These are phyloP conservation scores for Choanephora cucurbitarum DNA, from an alignment of 371 early-diverging fungal species.

Conservation along the genomic window DNA sequence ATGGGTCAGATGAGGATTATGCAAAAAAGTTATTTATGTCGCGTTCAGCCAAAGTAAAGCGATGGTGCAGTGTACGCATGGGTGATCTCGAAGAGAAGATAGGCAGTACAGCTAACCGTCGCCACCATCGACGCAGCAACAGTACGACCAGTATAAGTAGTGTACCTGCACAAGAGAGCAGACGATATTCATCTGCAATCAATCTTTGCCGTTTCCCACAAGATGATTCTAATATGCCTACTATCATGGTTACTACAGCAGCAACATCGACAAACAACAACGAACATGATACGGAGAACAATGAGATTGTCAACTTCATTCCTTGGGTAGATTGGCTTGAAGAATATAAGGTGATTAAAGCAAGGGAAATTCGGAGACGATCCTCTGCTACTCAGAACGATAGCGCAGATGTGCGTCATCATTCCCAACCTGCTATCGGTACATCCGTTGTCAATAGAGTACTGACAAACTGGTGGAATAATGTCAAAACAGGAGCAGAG, in stretches of 20 bases:
- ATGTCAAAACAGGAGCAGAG: constrained; percentile 30
- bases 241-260: constrained; percentile 36
- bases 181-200: constrained; percentile 10
- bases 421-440: background rate
- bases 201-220: constrained; percentile 15
- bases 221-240: constrained; percentile 37
- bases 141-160: constrained; percentile 12
- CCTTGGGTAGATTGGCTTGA: constrained; percentile 61
- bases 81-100: constrained; percentile 6
- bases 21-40: constrained; percentile 43
- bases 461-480: constrained; percentile 30
- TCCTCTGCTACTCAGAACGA: constrained; percentile 23
- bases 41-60: constrained; percentile 44
- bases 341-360: constrained; percentile 45
- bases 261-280: constrained; percentile 12
- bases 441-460: constrained; percentile 16
- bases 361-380: constrained; percentile 27
- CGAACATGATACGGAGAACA: background rate
- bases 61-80: constrained; percentile 33
- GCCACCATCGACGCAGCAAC: constrained; percentile 7
- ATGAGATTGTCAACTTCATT: constrained; percentile 28
- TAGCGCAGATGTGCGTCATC: background rate
- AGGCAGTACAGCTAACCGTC: background rate
- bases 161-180: background rate
- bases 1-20: constrained; percentile 33